Evolutionary conservation across 768 basidiomycete species (phyloP), one percentile per base, ranked within the genome.

Genomic region (Leccinum boreale): DNA sequence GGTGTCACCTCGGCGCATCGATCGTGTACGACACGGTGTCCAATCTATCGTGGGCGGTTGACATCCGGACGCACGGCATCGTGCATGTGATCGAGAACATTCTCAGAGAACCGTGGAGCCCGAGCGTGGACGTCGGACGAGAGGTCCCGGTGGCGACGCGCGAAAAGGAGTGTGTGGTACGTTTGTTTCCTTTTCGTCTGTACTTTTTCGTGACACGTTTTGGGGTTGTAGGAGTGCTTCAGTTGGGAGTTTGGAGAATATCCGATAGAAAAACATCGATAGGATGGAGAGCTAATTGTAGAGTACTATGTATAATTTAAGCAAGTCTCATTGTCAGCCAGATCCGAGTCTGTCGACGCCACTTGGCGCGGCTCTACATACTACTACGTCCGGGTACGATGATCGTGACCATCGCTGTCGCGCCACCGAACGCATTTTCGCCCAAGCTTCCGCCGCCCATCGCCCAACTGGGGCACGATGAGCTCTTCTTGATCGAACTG

Each of bases 1-100:
- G 86, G 53, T 97, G 96, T 67, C 96, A 96, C 70, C 80, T 90
- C 1, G 96, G 96, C 11, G 81, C 82, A 68, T 82, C 86, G 2
- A 91, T 97, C 62, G 70, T 95, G 46, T 98, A 95, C 72, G 96
- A 99, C 69, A 96, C 95, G 0, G 93, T 98, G 19, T 83, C 85
- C 2, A 85, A 92, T 64, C 77, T 88, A 4, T 85, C 87, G 4
- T 99, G 96, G 96, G 60, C 83, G 1, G 92, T 93, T 26, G 85
- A 94, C 67, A 70, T 97, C 45, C 83, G 91, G 24, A 89, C 78
- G 3, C 94, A 97, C 63, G 79, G 84, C 4, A 94, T 97, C 62
- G 84, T 85, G 26, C 84, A 77, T 51, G 81, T 96, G 46, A 90
- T 95, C 62, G 89, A 94, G 57, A 79, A 80, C 54, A 59, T 96